Conservation (phyloP, 2,329 filamentous ascomycete genomes). For the Clarireedia hainanense region DNA sequence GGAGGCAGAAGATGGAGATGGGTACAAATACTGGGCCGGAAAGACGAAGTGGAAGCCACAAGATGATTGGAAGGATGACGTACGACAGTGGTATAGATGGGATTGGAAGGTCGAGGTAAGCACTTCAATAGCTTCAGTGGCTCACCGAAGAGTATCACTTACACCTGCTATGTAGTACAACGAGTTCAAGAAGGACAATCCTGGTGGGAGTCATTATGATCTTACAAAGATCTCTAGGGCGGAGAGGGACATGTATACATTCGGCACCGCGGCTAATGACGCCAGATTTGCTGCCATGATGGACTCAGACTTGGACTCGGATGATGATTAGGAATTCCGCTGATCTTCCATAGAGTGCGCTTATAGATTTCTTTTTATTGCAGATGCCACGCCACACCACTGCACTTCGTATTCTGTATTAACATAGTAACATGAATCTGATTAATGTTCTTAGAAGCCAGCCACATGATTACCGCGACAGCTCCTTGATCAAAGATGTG, state of each 20-base stretch:
- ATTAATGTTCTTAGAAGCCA: too few relatives aligned
- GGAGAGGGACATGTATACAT: background rate
- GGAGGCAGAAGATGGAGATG: background rate
- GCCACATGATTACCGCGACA: too few relatives aligned
- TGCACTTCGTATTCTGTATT: too few relatives aligned
- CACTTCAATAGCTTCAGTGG: background rate
- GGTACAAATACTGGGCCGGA: background rate
- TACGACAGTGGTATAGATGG: constrained; percentile 14
- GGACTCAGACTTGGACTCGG: background rate
- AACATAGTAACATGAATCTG: too few relatives aligned
- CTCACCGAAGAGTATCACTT: background rate
- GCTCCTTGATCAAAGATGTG: too few relatives aligned
- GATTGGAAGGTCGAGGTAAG: constrained; percentile 16
- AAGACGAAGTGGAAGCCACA: background rate
- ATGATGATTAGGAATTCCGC: background rate
- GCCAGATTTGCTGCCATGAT: too few relatives aligned
- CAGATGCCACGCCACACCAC: too few relatives aligned
- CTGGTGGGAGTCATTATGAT: background rate
- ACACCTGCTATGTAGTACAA: background rate
- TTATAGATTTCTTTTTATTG: too few relatives aligned
- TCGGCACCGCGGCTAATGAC: background rate
- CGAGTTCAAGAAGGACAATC: background rate
- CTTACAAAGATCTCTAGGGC: background rate
- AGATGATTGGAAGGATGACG: background rate
- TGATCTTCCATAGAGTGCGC: background rate